Evolutionary conservation across 2,329 filamentous ascomycete species (phyloP), one percentile per base, ranked within the genome.

Genomic region (Colletotrichum nymphaeae): DNA sequence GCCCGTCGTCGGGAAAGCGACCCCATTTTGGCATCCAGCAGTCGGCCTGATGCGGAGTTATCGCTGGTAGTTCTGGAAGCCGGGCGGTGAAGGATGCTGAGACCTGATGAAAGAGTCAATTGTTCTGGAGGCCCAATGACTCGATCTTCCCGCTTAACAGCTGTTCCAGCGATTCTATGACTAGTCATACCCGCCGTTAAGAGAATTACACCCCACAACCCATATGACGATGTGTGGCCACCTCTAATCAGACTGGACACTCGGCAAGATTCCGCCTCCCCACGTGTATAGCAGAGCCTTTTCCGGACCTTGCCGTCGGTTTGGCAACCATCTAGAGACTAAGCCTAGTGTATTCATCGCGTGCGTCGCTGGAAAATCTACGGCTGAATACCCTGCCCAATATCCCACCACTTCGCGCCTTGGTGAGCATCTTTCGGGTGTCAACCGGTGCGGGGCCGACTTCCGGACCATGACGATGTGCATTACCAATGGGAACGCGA

Each of bases 381-480:
- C 60, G 67, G 60, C 24, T 65, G 26, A 60, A 37, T 30, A 24
- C 11, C 66, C 30, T 35, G 35, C 28, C 46, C 19, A 57, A 22
- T 49, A 64, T 64, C 65, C 66, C 59, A 62, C 60, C 60, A 42
- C 12, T 37, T 32, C 24, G 19, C 55, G 9, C 16, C 24, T 28
- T 37, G 16, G 11, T 4, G 22, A 56, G n/a, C 19, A 1, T 19
- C 55, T 37, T 30, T 57, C 46, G 55, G 28, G 28, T 46, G 28
- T 52, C 56, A 24, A 60, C 62, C 67, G 60, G 46, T 26, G 70
- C 37, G 67, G 70, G 70, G 67, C 67, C 67, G 67, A 70, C 56
- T 42, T 70, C 28, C 28, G 49, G 28, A 22, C 32, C 57, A 73
- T 65, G 70, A 73, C 55, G 67, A 62, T 28, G n/a, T 37, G 59